These are phyloP conservation scores for Capsicum chinense DNA, from an alignment of 257 asterid genomes.

Conservation along the genomic window DNA sequence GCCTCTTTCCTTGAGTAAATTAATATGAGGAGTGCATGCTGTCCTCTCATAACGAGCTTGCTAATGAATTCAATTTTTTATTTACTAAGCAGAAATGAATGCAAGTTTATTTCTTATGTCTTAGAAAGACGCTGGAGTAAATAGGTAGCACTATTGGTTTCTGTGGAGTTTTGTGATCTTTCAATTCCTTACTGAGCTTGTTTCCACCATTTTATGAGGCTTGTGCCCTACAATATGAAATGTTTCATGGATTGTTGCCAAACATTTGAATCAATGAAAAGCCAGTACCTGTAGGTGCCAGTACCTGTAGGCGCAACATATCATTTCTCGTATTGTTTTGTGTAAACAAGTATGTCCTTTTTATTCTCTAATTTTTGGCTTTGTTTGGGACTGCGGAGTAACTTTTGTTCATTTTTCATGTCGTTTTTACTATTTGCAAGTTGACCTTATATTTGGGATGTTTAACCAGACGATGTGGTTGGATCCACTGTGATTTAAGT, in stretches of 20 bases:
- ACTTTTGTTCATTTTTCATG: background rate
- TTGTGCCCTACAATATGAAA: background rate
- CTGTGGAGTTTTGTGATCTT: slow-evolving; percentile 22
- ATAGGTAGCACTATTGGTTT: slow-evolving; percentile 20
- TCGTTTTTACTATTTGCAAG: background rate
- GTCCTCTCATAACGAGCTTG: slow-evolving; percentile 6
- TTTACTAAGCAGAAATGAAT: background rate
- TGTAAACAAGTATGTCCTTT: background rate
- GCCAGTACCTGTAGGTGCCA: background rate
- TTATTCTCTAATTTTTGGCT: slow-evolving; percentile 18
- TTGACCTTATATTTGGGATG: slow-evolving; percentile 20
- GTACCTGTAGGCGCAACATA: background rate
- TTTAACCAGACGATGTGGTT: background rate
- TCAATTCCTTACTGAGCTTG: slow-evolving; percentile 14
- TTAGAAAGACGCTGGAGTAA: background rate
- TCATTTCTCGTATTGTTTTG: background rate
- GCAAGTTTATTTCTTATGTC: background rate
- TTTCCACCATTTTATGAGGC: background rate
- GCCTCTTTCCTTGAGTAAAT: background rate
- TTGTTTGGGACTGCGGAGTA: background rate
- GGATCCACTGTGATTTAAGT: slow-evolving; percentile 16
- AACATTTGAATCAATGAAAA: slow-evolving; percentile 21
- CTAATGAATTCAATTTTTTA: background rate
- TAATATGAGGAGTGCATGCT: background rate
- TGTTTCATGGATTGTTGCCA: background rate